phyloP scores from a whole-genome alignment of 768 basidiomycete species.

The Imleria badia region DNA sequence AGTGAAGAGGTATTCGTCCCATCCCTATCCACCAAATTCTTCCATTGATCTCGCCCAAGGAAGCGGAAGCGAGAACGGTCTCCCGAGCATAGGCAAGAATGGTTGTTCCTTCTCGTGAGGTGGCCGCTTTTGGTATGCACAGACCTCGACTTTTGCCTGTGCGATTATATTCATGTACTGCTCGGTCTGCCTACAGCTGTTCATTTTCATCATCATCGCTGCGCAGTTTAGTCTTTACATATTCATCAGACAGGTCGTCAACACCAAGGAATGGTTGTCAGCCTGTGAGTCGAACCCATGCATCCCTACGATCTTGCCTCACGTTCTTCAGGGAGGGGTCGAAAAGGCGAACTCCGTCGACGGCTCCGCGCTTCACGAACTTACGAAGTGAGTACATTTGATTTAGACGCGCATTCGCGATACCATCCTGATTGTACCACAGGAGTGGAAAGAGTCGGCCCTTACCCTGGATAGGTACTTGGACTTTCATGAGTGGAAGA shows the following conservation, averaged over 20 bases:
- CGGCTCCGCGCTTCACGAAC: conserved; percentile 70
- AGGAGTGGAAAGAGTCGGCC: conserved; percentile 91
- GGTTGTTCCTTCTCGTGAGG: conserved; percentile 72
- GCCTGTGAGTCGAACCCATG: conserved; percentile 59
- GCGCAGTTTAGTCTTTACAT: conserved; percentile 87
- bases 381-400: conserved; percentile 56
- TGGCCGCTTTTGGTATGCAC: conserved; percentile 81
- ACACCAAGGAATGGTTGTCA: conserved; percentile 89
- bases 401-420: neutral
- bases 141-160: neutral
- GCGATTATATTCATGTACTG: conserved; percentile 4
- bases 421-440: neutral
- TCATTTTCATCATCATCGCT: conserved; percentile 83
- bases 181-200: conserved; percentile 45
- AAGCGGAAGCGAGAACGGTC: conserved; percentile 36
- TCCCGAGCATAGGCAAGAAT: conserved; percentile 58
- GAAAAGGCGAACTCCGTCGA: conserved; percentile 74
- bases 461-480: conserved; percentile 76
- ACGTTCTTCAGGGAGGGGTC: conserved; percentile 70
- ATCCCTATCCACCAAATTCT: neutral
- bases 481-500: conserved; percentile 90
- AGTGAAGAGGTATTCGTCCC: conserved; percentile 59
- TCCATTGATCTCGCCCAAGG: conserved; percentile 22
- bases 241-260: conserved; percentile 86
- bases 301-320: neutral